These are phyloP conservation scores for Laburnicola sp. DNA, from an alignment of 2,329 filamentous ascomycete species.

Conservation along the genomic window DNA sequence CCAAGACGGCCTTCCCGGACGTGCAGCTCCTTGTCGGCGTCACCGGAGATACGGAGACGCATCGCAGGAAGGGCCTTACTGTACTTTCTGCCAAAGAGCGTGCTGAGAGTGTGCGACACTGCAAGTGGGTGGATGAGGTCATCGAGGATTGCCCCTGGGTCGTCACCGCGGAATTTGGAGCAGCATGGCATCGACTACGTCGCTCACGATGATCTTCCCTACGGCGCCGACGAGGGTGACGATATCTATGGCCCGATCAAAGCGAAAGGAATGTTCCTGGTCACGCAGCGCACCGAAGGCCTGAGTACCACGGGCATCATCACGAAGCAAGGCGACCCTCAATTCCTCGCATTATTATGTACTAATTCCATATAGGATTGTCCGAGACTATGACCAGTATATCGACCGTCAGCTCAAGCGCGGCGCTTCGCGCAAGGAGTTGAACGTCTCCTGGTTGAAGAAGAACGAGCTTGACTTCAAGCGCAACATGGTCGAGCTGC, in stretches of 20 bases:
- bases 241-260: slow-evolving; percentile 98
- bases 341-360: neutral
- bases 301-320: slow-evolving; percentile 98
- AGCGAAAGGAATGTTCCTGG: slow-evolving; percentile 89
- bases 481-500: slow-evolving; percentile 88
- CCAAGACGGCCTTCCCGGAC: slow-evolving; percentile 93
- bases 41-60: slow-evolving; percentile 92
- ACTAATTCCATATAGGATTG: slow-evolving; percentile 65
- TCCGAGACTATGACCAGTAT: slow-evolving; percentile 98
- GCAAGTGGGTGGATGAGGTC: slow-evolving; percentile 99
- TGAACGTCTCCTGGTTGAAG: slow-evolving; percentile 98
- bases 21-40: slow-evolving; percentile 92
- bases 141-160: slow-evolving; percentile 98
- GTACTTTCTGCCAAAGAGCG: slow-evolving; percentile 90
- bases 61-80: slow-evolving; percentile 91
- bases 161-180: slow-evolving; percentile 79
- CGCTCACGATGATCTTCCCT: slow-evolving; percentile 94
- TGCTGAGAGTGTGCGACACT: slow-evolving; percentile 92
- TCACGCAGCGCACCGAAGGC: slow-evolving; percentile 94
- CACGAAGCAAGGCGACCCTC: slow-evolving; percentile 71
- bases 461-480: slow-evolving; percentile 99
- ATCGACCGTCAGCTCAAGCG: slow-evolving; percentile 94
- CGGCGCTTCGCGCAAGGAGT: slow-evolving; percentile 89
- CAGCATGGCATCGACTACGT: slow-evolving; percentile 95
- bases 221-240: slow-evolving; percentile 91